These are phyloP conservation scores for Saposhnikovia divaricata DNA, from an alignment of 129 eudicot genomes.

Conservation along the genomic window DNA sequence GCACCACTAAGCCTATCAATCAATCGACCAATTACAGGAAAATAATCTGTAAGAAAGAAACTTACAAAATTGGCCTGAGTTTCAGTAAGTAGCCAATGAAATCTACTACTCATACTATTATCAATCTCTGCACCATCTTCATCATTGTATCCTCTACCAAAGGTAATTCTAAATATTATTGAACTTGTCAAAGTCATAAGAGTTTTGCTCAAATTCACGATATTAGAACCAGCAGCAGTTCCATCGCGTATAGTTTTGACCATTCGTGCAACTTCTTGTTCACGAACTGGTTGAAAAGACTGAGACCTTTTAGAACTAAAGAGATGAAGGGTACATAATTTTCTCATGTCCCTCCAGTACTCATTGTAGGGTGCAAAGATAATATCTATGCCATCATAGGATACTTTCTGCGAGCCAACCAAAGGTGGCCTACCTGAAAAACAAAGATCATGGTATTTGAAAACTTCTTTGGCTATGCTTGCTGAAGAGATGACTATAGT, in stretches of 20 bases:
- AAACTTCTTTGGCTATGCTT: neutral
- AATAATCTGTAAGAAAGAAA: neutral
- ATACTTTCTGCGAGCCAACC: neutral
- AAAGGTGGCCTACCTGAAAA: neutral
- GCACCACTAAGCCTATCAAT: neutral
- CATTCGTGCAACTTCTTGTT: neutral
- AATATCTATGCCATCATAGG: neutral
- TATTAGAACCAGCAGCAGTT: neutral
- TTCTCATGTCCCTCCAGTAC: neutral
- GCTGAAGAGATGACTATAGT: neutral
- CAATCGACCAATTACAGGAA: neutral
- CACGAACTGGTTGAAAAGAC: neutral
- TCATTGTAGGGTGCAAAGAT: neutral
- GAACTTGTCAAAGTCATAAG: neutral
- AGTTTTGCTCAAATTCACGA: neutral
- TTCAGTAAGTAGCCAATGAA: neutral
- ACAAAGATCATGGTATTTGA: neutral
- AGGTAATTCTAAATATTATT: neutral
- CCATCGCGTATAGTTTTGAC: neutral
- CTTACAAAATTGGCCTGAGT: neutral
- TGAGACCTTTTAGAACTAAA: conserved; percentile 3
- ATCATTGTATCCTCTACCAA: neutral
- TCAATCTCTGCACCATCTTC: neutral
- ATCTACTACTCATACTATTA: neutral
- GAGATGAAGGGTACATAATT: neutral